Evolutionary conservation across 768 basidiomycete genomes (phyloP), one percentile per base, ranked within the genome.

Genomic region (Lactarius trivialis): DNA sequence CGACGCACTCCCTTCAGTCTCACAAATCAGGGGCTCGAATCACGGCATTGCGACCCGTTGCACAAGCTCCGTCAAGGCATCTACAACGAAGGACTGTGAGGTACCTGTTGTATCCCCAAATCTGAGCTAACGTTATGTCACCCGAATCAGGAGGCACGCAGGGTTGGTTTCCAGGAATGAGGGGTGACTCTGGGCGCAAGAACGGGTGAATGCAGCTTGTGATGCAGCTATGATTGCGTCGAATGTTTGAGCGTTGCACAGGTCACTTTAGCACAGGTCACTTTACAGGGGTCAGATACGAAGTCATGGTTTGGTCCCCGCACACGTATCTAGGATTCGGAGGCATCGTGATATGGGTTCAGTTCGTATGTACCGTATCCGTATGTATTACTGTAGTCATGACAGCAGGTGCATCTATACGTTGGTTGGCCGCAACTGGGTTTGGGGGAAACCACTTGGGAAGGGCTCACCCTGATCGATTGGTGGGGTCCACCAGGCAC

Each of bases 51-150:
- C 53, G 63, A 64, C n/a, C 63, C 63, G 14, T 21, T 64, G 33
- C 15, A 45, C 21, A 39, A 34, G 49, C 39, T 64, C 24, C 45
- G 63, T 43, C 55, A 50, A 7, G 58, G 56, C 0, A 33, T 60
- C 17, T 64, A 33, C 11, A 50, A 60, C 32, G 30, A 19, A 45
- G 63, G 63, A 50, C 54, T 54, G 63, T 64, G 21, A 60, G 63
- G 21, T 2, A 33, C 17, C 5, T 8, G 14, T 55, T 33, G 19
- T 19, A 28, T 24, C n/a, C 14, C 21, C 43, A n/a, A 28, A 48
- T 19, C 19, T 14, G n/a, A 14, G 30, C 39, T 54, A 43, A 45
- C 39, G 2, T 37, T 9, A 33, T 34, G 5, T n/a, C 37, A 26
- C 48, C 21, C 39, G 37, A 26, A 56, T 43, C 49, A 61, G 61